Percentiles rank a stretch among this genome's conserved stretches.
phyloP scores from a whole-genome alignment of 805 yeast species.

The Hermanozyma aechmeae region DNA sequence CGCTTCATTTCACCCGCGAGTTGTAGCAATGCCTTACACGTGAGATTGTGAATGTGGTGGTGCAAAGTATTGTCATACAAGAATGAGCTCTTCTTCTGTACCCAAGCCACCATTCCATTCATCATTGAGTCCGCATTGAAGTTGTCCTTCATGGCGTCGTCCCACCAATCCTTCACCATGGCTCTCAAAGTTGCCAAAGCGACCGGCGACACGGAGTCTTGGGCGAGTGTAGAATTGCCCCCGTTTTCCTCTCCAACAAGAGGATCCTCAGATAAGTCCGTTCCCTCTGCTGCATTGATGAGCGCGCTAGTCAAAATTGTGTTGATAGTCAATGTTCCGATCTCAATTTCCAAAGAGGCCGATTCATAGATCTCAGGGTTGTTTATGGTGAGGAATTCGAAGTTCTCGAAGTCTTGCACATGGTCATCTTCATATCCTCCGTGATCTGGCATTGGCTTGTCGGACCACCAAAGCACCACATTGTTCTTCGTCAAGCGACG shows the following conservation, averaged over 20 bases:
- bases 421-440: slow-evolving; percentile 73
- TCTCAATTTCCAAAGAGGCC: slow-evolving; percentile 67
- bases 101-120: slow-evolving; percentile 78
- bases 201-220: slow-evolving; percentile 72
- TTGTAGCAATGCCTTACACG: slow-evolving; percentile 75
- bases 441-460: slow-evolving; percentile 66
- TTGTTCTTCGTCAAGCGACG: slow-evolving; percentile 56
- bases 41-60: slow-evolving; percentile 79
- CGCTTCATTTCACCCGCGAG: slow-evolving; percentile 68
- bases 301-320: slow-evolving; percentile 78
- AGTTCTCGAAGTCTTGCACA: slow-evolving; percentile 43
- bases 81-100: slow-evolving; percentile 61
- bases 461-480: slow-evolving; percentile 91
- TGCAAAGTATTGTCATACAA: slow-evolving; percentile 73
- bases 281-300: slow-evolving; percentile 82
- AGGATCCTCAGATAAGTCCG: slow-evolving; percentile 52
- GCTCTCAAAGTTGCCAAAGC: slow-evolving; percentile 63
- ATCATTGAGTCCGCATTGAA: slow-evolving; percentile 75
- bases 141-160: slow-evolving; percentile 63
- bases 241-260: slow-evolving; percentile 24
- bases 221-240: slow-evolving; percentile 50
- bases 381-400: slow-evolving; percentile 64
- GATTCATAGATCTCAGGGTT: slow-evolving; percentile 71
- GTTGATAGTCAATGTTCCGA: slow-evolving; percentile 76
- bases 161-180: slow-evolving; percentile 90